Evolutionary conservation across 306 rosid genomes (phyloP), one percentile per base, ranked within the genome.

Genomic region (Fagus crenata): DNA sequence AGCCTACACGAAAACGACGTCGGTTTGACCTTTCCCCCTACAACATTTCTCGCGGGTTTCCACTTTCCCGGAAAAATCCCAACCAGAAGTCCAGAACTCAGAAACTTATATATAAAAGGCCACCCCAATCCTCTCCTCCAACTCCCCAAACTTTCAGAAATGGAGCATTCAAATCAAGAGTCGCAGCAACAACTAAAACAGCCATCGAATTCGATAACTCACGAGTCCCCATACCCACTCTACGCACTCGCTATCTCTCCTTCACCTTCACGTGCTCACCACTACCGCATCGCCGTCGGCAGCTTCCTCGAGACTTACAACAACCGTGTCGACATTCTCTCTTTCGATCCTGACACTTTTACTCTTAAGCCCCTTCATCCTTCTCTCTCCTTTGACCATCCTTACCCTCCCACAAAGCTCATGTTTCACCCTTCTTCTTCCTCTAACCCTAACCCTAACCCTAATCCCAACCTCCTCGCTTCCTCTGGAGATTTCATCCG

Each of bases 401-500:
- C 99, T 1, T 92, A 95, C 82, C 99, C 99, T 4, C 96, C 99
- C 63, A 95, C 97, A 41, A 95, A 95, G 74, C 97, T 95, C 82
- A 90, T 92, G 97, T 95, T 95, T 90, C 96, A 90, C 70, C 97
- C 97, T 15, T 80, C 85, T 4, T 79, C 86, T 35, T 6, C 46
- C 11, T 46, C 51, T 46, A 12, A 12, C 14, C 11, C 51, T 3
- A 46, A 46, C 85, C 73, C 82, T 54, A 85, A 78, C 3, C 78
- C 89, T 51, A 68, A 77, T 73, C 28, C 81, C 77, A 92, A 90
- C 80, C 79, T 94, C 81, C 86, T 94, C 13, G 98, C 98, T 59
- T 89, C 98, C 78, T 95, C 97, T 71, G 99, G 99, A 40, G 97
- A 95, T 90, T 92, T 77, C 74, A 97, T 95, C 74, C 97, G 99